Percentiles rank a stretch among this genome's conserved stretches.
phyloP scores from a whole-genome alignment of 78 protist genomes.

The slime mould (Dictyostelium discoideum) region dicty_2.7 NC_007089.4:2502001-2502500 shows the following conservation, averaged over 20 bases:
- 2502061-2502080: slow-evolving; percentile 46
- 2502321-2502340: too few species aligned
- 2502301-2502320: too few species aligned
- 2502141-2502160: not conserved
- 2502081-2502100: slow-evolving; percentile 50
- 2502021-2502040: slow-evolving; percentile 6
- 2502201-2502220: slow-evolving; percentile 12
- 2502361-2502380: too few species aligned
- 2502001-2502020: not conserved
- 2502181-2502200: slow-evolving; percentile 40
- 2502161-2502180: slow-evolving; percentile 22
- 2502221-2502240: slow-evolving; percentile 14
- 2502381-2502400: too few species aligned
- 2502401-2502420: not conserved
- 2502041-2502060: slow-evolving; percentile 22
- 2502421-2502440: not conserved
- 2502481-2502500: slow-evolving; percentile 54
- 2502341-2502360: too few species aligned
- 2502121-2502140: slow-evolving; percentile 22
- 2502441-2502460: slow-evolving; percentile 20
- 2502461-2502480: slow-evolving; percentile 42
- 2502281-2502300: not conserved
- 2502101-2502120: slow-evolving; percentile 34
- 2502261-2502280: slow-evolving; percentile 12
- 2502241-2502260: slow-evolving; percentile 59